Evolutionary conservation across 108 stramenopile genomes (phyloP), one percentile per base, ranked within the genome.

Genomic region (Cyclostephanos invisitatus): DNA sequence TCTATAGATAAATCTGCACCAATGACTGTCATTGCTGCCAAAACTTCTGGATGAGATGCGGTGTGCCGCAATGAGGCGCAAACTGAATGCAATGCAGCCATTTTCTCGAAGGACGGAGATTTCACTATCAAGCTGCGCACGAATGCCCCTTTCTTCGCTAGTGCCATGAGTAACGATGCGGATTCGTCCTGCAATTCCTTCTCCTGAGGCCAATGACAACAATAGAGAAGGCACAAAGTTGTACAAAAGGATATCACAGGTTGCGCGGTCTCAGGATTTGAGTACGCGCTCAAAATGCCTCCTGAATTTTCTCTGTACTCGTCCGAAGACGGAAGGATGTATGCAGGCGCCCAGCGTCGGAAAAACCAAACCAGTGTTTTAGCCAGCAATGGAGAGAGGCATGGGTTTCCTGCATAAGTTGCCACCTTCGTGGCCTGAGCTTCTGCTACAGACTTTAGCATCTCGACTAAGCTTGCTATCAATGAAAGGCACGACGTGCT

Each of bases 171-270:
- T 37, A 95, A 76, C 10, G 67, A 27, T 2, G 83, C 64, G 0
- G 89, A 76, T 63, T 81, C 79, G 20, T 90, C 87, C 60, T 87
- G 86, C 3, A 95, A 84, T 62, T 87, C 84, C 25, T 73, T 72
- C 83, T 95, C 94, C 67, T 87, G 89, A 8, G 94, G 91, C 94
- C 94, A 95, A 57, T 80, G 85, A 59, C 90, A 92, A 58, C 89
- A 86, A 68, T 92, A 92, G 36, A 90, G 83, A 5, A 91, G 63
- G 70, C 87, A 89, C 53, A 95, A 68, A 1, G 90, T 84, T 11
- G 77, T 27, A 37, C 84, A 80, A 67, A 95, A 92, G 0, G 86
- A 86, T 44, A 94, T 67, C 0, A 84, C 63, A 48, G 87, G 85
- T 54, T 85, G 79, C 27, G 86, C 85, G 0, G 57, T 32, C 46